Evolutionary conservation across 768 basidiomycete species (phyloP), one percentile per base, ranked within the genome.

Genomic region (Xerocomellus amylosporus): DNA sequence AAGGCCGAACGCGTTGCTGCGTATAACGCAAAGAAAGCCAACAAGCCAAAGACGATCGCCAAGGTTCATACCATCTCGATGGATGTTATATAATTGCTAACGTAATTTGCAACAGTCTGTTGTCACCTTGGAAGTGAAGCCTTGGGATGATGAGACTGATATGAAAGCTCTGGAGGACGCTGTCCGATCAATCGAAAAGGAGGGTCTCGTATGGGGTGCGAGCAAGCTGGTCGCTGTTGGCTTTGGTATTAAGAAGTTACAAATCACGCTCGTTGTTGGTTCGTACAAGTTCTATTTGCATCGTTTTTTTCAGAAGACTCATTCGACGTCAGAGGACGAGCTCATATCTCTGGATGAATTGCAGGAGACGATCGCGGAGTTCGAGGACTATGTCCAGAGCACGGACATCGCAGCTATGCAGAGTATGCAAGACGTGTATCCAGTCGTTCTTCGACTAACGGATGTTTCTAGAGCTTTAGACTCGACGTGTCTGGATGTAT

Each of bases 91-190:
- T 53, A 53, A 42, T 41, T 42, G 24, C 61, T 58, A n/a, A 54
- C 57, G 54, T 53, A 12, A 45, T 53, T 34, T 15, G n/a, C n/a
- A 15, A 55, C 72, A 98, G 93, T 98, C 97, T 62, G 86, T 99
- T 58, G 97, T 99, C 47, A 99, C 96, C 44, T 77, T 98, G 63
- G 96, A 98, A 63, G 94, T 99, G 58, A 99, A 99, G 77, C 95
- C 96, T 38, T 97, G 94, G 96, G 96, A 98, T 71, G 96, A 98
- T 69, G 94, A 97, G 78, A 99, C 97, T 47, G 93, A 98, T 74
- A 95, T 99, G 95, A 80, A 68, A 41, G 89, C 77, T 47, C 79
- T 98, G 63, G 96, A 98, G 74, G 73, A 78, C 15, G 66, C 81
- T 39, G 96, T 98, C 51, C 86, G 97, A 56, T 85, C 91, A 20